Conservation (phyloP, 257 asterid species). For the Datura wrightii region DNA sequence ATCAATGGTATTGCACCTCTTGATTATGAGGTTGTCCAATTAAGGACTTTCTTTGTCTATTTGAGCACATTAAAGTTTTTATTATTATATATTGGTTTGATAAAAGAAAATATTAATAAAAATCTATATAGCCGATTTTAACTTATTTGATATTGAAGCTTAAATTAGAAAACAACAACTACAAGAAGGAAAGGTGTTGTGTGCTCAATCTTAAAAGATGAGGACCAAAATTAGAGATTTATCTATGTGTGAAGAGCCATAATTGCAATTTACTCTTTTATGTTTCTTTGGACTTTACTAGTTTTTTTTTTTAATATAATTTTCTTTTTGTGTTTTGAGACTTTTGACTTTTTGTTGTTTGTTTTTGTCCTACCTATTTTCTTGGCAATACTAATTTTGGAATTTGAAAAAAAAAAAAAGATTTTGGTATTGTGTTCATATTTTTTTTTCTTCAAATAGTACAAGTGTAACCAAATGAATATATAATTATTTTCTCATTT, state of each 20-base stretch:
- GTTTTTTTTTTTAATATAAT: not conserved
- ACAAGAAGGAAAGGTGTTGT: not conserved
- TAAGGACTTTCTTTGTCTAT: not conserved
- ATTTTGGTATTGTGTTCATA: not conserved
- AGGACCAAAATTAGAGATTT: slow-evolving; percentile 11
- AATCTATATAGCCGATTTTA: not conserved
- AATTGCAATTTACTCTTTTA: not conserved
- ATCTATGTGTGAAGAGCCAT: not conserved
- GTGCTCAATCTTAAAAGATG: not conserved
- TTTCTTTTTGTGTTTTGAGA: not conserved
- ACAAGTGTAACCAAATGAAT: not conserved
- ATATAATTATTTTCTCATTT: too few species aligned
- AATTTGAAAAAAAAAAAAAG: not conserved
- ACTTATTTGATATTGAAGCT: not conserved
- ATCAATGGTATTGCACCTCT: not conserved
- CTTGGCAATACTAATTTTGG: not conserved
- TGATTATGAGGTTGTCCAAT: not conserved
- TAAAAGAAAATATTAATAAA: not conserved
- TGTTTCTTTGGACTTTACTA: not conserved
- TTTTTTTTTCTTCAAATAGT: not conserved
- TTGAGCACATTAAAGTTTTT: not conserved
- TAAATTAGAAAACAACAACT: not conserved
- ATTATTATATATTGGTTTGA: not conserved
- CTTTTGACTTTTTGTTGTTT: not conserved
- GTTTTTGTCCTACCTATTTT: not conserved